Evolutionary conservation across 75 land plant genomes (phyloP).

Genomic region (Gnetum montanum): DNA sequence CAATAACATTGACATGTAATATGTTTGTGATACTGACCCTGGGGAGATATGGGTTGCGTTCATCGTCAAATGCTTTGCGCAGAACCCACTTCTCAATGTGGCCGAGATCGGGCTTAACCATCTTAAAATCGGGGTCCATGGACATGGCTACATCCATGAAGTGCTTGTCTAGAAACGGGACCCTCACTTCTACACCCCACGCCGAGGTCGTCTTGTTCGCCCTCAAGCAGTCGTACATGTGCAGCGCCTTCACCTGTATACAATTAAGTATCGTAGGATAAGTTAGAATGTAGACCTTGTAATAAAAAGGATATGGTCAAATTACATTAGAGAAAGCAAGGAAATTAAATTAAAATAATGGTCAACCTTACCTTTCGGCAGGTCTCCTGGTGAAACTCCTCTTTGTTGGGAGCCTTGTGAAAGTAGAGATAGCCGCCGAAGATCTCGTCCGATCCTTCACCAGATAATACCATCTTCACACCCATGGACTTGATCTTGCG

Average conservation of each 20-base stretch:
- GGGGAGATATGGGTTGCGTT: conserved; percentile 67
- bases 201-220: conserved; percentile 98
- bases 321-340: too few relatives aligned
- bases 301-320: too few relatives aligned
- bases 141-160: conserved; percentile 80
- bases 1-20: too few relatives aligned
- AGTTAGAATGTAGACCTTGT: too few relatives aligned
- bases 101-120: conserved; percentile 63
- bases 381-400: conserved; percentile 87
- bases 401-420: conserved; percentile 99
- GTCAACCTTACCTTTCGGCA: conserved; percentile 84
- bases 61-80: conserved; percentile 81
- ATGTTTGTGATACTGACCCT: conserved; percentile 30
- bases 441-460: conserved; percentile 96
- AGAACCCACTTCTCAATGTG: conserved; percentile 87
- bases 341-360: too few relatives aligned
- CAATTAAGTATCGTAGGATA: not conserved
- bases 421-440: conserved; percentile 98
- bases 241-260: conserved; percentile 80
- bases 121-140: conserved; percentile 94
- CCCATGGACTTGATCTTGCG: conserved; percentile 93
- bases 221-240: conserved; percentile 90
- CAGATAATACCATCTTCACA: conserved; percentile 98
- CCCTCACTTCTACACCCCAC: conserved; percentile 98
- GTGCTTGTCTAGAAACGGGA: conserved; percentile 93